Base-by-base conservation (phyloP, 2,329 filamentous ascomycete genomes). In the Aspergillus brunneoviolaceus region DNA sequence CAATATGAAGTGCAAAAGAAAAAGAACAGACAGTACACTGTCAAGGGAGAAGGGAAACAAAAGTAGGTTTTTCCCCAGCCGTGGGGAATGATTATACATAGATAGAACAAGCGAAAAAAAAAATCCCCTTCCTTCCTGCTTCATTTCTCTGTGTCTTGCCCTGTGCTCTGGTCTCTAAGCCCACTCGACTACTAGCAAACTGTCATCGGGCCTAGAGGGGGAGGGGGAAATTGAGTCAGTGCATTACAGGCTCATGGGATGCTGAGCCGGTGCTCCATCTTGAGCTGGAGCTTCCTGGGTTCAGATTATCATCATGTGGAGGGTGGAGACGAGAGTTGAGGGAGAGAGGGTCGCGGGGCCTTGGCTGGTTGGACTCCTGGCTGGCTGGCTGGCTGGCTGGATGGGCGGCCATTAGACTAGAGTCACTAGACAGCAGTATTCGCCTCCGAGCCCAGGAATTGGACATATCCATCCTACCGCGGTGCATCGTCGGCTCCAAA, bases 1-100 rank as follows among this genome's bases (percentile, higher is more conserved):
- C 39, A 42, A 19, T 19, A 19, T 45, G 55, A 39, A 42, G 60
- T 57, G 54, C 49, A 60, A 51, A 56, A 49, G 55, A 63, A 55
- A 21, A 47, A n/a, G 42, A 16, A 53, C 9, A 23, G 33, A 35
- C 21, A 21, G 2, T 21, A 21, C 19, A 16, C 33, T 42, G 16
- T 25, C 52, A 35, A 55, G 33, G 53, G 48, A 47, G 51, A 45
- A 45, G 23, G 42, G 33, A 21, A 39, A 29, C 49, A 50, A 29
- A 27, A 50, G 49, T 25, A 50, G 23, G 25, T 7, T 33, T 14
- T 33, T 35, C 21, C 50, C 33, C 50, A 35, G 50, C 31, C 50
- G 50, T 52, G 50, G 50, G 50, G 55, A 50, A 33, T 56, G 54
- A 39, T 31, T 55, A 33, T 45, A 45, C 39, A 45, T 45, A 45